phyloP scores from a whole-genome alignment of 331 rosid species.

The Rhamnella rubrinervis region DNA sequence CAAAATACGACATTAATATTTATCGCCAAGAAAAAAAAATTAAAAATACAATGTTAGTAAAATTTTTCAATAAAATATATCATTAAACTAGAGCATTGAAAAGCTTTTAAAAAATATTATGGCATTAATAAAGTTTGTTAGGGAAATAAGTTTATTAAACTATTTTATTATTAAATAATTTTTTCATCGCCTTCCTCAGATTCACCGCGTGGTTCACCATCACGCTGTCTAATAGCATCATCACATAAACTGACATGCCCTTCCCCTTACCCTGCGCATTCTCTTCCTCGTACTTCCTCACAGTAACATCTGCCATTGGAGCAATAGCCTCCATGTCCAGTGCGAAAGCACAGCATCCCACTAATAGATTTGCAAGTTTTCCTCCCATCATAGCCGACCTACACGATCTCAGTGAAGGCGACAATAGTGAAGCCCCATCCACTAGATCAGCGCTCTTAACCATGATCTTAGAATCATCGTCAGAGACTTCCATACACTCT shows the following conservation, averaged over 20 bases:
- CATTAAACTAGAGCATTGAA: no score
- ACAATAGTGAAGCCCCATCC: conserved; percentile 43
- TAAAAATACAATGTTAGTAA: no score
- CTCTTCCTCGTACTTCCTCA: conserved; percentile 31
- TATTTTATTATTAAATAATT: no score
- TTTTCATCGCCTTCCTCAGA: conserved; percentile 72
- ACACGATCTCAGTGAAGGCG: conserved; percentile 64
- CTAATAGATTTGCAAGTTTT: conserved; percentile 62
- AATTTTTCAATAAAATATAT: no score
- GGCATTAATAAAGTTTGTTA: no score
- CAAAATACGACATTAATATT: no score
- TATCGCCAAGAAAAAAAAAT: no score
- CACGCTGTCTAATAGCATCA: conserved; percentile 95
- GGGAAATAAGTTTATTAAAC: no score
- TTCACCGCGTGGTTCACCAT: conserved; percentile 72
- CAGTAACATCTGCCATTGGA: conserved; percentile 7
- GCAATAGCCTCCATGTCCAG: conserved; percentile 34
- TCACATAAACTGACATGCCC: conserved; percentile 90
- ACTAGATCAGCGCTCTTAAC: conserved; percentile 31
- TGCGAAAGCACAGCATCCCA: conserved; percentile 63
- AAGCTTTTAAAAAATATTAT: no score
- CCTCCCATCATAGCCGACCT: conserved; percentile 47
- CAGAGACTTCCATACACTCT: conserved; percentile 51
- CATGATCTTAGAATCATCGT: conserved; percentile 29
- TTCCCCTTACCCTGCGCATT: conserved; percentile 12